phyloP scores from a whole-genome alignment of 164 flowering plant genomes.

The Kalanchoe fedtschenkoi region DNA sequence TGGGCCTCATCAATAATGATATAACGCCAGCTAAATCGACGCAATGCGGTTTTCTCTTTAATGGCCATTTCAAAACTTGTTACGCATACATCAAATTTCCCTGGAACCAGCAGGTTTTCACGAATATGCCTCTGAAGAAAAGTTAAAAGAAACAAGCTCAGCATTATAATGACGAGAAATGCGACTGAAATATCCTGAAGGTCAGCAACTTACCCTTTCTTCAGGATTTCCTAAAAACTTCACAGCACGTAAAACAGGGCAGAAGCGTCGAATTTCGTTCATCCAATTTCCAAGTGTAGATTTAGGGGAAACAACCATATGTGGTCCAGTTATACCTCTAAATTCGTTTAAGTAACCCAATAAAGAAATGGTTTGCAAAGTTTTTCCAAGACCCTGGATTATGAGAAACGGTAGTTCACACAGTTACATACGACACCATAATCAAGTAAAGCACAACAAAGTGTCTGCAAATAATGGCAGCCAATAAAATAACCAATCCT shows the following conservation, averaged over 20 bases:
- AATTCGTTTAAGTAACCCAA: slow-evolving; percentile 5
- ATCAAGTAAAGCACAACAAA: neutral
- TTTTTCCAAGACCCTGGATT: slow-evolving; percentile 8
- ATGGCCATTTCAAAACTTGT: slow-evolving; percentile 45
- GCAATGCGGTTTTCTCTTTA: slow-evolving; percentile 8
- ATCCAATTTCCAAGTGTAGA: slow-evolving; percentile 99
- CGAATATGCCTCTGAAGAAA: slow-evolving; percentile 10
- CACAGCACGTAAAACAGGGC: slow-evolving; percentile 81
- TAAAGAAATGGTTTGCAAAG: slow-evolving; percentile 9
- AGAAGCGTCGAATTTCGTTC: slow-evolving; percentile 91
- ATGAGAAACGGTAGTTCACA: neutral
- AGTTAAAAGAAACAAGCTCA: neutral
- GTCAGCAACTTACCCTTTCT: slow-evolving; percentile 54
- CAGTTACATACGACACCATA: neutral
- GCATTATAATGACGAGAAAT: neutral
- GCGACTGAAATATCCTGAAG: neutral
- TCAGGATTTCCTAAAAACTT: slow-evolving; percentile 98
- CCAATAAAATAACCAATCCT: neutral
- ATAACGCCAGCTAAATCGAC: slow-evolving; percentile 7
- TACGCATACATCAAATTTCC: slow-evolving; percentile 95
- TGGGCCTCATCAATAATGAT: slow-evolving; percentile 8
- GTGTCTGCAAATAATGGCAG: neutral
- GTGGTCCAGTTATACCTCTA: slow-evolving; percentile 54
- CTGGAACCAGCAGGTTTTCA: slow-evolving; percentile 31
- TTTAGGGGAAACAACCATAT: slow-evolving; percentile 99